Evolutionary conservation across 371 early-diverging fungal genomes (phyloP).

Genomic region (Catenaria anguillulae): DNA sequence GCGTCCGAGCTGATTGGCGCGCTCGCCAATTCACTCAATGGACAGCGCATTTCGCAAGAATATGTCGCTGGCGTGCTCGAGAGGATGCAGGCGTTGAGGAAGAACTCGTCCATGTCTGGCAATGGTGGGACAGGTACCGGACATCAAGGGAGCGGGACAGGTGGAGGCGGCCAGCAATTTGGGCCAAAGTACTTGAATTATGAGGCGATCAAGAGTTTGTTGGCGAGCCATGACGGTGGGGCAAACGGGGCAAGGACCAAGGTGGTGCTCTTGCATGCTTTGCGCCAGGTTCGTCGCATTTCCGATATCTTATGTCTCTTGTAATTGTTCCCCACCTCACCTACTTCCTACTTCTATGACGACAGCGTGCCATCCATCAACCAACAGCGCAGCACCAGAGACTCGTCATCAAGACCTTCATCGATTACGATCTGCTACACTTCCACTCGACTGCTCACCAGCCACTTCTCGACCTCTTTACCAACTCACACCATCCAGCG

Average conservation of each 20-base stretch:
- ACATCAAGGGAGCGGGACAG: too few relatives aligned
- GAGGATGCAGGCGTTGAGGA: slow-evolving; percentile 20
- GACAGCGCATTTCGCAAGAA: slow-evolving; percentile 25
- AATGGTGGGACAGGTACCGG: too few relatives aligned
- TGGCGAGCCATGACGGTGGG: too few relatives aligned
- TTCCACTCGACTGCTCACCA: slow-evolving; percentile 8
- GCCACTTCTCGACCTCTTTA: not conserved
- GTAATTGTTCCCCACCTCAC: too few relatives aligned
- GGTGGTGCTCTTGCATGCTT: slow-evolving; percentile 18
- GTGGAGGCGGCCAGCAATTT: not conserved
- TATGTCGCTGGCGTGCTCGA: slow-evolving; percentile 23
- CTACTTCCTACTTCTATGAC: not conserved
- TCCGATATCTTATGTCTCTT: too few relatives aligned
- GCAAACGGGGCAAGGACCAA: too few relatives aligned
- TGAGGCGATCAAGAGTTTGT: not conserved
- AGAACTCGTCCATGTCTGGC: too few relatives aligned
- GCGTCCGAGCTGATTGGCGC: slow-evolving; percentile 33
- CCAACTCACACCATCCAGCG: not conserved
- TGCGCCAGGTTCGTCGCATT: slow-evolving; percentile 14
- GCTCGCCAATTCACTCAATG: slow-evolving; percentile 25
- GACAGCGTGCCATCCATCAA: not conserved
- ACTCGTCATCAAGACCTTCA: slow-evolving; percentile 10
- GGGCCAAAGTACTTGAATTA: slow-evolving; percentile 3
- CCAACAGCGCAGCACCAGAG: slow-evolving; percentile 6
- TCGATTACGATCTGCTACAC: slow-evolving; percentile 15